These are phyloP conservation scores for Tylopilus subfusipes DNA, from an alignment of 768 basidiomycete species.

Conservation along the genomic window DNA sequence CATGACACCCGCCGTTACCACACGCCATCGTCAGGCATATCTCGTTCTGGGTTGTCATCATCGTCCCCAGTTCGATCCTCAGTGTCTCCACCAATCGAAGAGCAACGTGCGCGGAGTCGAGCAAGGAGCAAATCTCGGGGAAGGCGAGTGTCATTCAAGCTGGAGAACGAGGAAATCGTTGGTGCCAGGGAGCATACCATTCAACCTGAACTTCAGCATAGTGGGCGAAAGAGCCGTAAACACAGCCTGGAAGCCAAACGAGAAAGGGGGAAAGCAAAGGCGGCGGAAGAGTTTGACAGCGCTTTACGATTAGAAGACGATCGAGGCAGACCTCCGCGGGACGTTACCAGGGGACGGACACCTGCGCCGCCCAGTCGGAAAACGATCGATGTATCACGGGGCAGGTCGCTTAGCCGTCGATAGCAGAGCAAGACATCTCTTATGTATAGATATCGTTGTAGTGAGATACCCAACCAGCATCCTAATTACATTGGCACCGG, in stretches of 20 bases:
- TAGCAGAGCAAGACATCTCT: slow-evolving; percentile 14
- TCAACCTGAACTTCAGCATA: slow-evolving; percentile 4
- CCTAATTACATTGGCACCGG: background rate
- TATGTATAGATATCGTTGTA: slow-evolving; percentile 7
- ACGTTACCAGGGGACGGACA: slow-evolving; percentile 23
- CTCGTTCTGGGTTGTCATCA: slow-evolving; percentile 48
- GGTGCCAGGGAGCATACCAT: slow-evolving; percentile 3
- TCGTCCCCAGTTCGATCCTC: slow-evolving; percentile 45
- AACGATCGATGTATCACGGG: slow-evolving; percentile 16
- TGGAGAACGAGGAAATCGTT: slow-evolving; percentile 30
- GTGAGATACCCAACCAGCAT: slow-evolving; percentile 2
- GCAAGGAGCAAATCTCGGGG: slow-evolving; percentile 51
- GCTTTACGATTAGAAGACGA: slow-evolving; percentile 15
- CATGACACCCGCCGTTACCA: slow-evolving; percentile 20
- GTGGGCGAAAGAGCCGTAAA: slow-evolving; percentile 5
- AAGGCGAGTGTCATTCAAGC: slow-evolving; percentile 54
- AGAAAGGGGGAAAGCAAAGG: slow-evolving; percentile 17
- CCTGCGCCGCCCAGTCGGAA: slow-evolving; percentile 23
- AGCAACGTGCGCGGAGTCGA: slow-evolving; percentile 36
- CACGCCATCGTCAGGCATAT: slow-evolving; percentile 40
- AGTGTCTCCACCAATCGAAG: slow-evolving; percentile 35
- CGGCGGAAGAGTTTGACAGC: background rate
- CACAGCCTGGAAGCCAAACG: slow-evolving; percentile 9
- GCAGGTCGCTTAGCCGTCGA: slow-evolving; percentile 22
- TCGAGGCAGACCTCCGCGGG: slow-evolving; percentile 7